These are phyloP conservation scores for Cordyceps cateniannulata DNA, from an alignment of 2,329 filamentous ascomycete genomes.

Conservation along the genomic window DNA sequence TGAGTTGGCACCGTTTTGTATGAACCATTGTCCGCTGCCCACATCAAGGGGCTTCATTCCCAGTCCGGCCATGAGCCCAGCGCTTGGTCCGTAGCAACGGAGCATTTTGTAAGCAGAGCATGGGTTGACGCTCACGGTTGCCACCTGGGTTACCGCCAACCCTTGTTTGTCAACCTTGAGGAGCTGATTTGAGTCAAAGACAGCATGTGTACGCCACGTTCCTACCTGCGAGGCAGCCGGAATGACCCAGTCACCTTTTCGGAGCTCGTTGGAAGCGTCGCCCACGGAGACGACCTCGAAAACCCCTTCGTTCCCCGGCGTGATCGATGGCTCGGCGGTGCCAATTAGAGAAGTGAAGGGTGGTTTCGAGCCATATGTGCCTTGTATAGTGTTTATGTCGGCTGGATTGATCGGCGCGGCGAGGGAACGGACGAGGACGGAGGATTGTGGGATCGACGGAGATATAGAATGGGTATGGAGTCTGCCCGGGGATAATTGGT, in stretches of 20 bases:
- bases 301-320: conserved; percentile 86
- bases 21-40: conserved; percentile 73
- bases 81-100: conserved; percentile 60
- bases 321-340: conserved; percentile 67
- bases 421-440: conserved; percentile 77
- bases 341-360: conserved; percentile 69
- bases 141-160: conserved; percentile 69
- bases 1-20: conserved; percentile 95
- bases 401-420: conserved; percentile 92
- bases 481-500: conserved; percentile 26
- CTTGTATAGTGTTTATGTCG: conserved; percentile 97
- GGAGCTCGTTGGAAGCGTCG: conserved; percentile 44
- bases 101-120: conserved; percentile 94
- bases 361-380: conserved; percentile 85
- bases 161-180: conserved; percentile 66
- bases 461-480: conserved; percentile 73
- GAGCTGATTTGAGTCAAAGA: conserved; percentile 51
- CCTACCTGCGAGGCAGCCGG: conserved; percentile 78
- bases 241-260: conserved; percentile 88
- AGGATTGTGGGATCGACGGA: conserved; percentile 57
- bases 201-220: conserved; percentile 90
- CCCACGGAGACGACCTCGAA: conserved; percentile 79
- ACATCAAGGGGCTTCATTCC: conserved; percentile 39
- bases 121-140: conserved; percentile 87
- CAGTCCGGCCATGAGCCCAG: conserved; percentile 37